Percentiles rank a stretch among this genome's conserved stretches.
Conservation (phyloP, 495 filamentous ascomycete genomes). For the Daldinia concentrica region DNA sequence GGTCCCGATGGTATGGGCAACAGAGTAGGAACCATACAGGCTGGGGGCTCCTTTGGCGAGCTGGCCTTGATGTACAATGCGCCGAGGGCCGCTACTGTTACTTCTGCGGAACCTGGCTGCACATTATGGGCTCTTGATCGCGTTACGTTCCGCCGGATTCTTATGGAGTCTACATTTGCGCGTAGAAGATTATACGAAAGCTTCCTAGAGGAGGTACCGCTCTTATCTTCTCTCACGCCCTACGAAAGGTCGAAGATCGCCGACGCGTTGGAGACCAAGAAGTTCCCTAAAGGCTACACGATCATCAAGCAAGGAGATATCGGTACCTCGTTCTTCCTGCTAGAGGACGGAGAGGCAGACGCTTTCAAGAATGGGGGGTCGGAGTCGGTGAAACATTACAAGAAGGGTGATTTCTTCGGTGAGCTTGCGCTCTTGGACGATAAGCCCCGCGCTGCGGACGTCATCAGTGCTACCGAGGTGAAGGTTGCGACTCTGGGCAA, state of each 20-base stretch:
- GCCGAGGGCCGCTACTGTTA: constrained; percentile 93
- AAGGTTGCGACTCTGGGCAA: constrained; percentile 96
- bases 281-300: constrained; percentile 77
- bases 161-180: constrained; percentile 98
- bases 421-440: constrained; percentile 94
- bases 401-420: constrained; percentile 95
- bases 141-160: constrained; percentile 94
- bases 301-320: constrained; percentile 94
- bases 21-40: constrained; percentile 81
- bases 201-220: constrained; percentile 94
- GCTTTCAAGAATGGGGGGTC: constrained; percentile 74
- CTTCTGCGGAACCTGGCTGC: constrained; percentile 79
- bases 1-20: constrained; percentile 85
- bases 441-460: constrained; percentile 89
- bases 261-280: constrained; percentile 90
- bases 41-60: constrained; percentile 97
- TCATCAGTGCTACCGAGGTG: constrained; percentile 81
- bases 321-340: constrained; percentile 89
- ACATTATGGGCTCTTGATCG: constrained; percentile 95
- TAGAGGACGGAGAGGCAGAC: constrained; percentile 89
- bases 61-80: constrained; percentile 99
- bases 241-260: constrained; percentile 98
- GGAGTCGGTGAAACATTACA: constrained; percentile 77
- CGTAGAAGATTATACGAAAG: constrained; percentile 95
- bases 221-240: constrained; percentile 82